A percentile compares a stretch with the other conserved stretches of the same genome.
phyloP scores from a whole-genome alignment of 495 filamentous ascomycete species.

The Aspergillus ostianus region DNA sequence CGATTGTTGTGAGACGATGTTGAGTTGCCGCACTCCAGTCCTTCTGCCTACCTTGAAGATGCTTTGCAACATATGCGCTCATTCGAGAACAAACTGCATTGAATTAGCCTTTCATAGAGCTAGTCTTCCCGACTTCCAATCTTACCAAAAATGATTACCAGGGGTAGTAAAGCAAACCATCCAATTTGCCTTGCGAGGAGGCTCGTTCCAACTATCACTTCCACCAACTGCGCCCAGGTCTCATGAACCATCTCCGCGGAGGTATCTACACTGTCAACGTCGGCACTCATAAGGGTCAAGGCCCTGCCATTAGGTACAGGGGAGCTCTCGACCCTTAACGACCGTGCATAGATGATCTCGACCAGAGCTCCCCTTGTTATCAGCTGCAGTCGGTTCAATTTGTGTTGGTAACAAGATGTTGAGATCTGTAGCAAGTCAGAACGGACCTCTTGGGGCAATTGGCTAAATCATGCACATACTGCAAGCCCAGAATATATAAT shows the following conservation, averaged over 20 bases:
- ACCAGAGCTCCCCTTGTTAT: conserved; percentile 51
- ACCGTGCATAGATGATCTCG: conserved; percentile 42
- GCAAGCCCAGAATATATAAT: conserved; percentile 13
- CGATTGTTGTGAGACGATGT: conserved; percentile 46
- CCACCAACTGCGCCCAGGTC: conserved; percentile 51
- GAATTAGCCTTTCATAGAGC: conserved; percentile 1
- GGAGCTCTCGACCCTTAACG: conserved; percentile 32
- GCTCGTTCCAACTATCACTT: conserved; percentile 50
- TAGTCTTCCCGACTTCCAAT: conserved; percentile 2
- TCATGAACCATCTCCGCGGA: conserved; percentile 41
- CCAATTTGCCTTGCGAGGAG: conserved; percentile 51
- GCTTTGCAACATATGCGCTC: conserved; percentile 28
- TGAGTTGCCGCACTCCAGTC: conserved; percentile 53
- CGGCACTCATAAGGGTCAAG: conserved; percentile 54
- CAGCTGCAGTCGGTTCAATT: conserved; percentile 43
- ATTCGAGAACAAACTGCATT: conserved; percentile 19
- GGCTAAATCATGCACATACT: no score
- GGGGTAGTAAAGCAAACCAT: conserved; percentile 43
- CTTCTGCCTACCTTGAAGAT: conserved; percentile 25
- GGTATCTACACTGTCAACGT: conserved; percentile 42
- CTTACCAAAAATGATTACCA: conserved; percentile 43
- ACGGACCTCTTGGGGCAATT: no score
- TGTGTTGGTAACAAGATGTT: conserved; percentile 47
- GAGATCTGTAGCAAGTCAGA: no score
- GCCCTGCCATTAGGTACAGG: conserved; percentile 40